Conservation (phyloP, 768 basidiomycete genomes). For the Hygrocybe coccinea region DNA sequence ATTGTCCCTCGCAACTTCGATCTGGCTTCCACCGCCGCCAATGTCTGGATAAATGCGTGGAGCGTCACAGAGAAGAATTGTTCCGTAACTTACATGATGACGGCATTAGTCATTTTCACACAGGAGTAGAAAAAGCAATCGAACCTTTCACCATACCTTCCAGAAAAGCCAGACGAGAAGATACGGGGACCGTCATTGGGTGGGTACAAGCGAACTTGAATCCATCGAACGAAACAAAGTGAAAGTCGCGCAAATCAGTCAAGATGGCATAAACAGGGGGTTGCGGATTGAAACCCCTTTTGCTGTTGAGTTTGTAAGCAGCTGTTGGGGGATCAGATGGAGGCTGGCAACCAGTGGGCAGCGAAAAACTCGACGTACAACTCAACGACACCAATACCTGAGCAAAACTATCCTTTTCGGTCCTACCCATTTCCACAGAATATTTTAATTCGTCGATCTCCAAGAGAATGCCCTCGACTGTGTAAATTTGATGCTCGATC, state of each 20-base stretch:
- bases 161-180: background rate
- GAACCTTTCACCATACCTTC: background rate
- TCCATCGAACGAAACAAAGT: background rate
- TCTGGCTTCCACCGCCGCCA: background rate
- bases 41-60: background rate
- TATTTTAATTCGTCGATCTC: background rate
- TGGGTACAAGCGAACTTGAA: background rate
- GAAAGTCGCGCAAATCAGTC: background rate
- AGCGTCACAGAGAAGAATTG: background rate
- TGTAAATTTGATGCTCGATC: background rate
- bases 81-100: background rate
- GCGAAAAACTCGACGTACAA: background rate
- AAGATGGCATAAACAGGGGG: background rate
- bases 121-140: background rate
- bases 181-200: background rate
- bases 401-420: constrained; percentile 1
- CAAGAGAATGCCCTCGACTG: background rate
- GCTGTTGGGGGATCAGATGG: background rate
- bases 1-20: background rate
- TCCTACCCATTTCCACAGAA: background rate
- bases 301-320: constrained; percentile 1
- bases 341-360: background rate
- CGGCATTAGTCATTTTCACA: background rate
- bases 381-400: background rate
- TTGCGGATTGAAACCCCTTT: background rate